These are phyloP conservation scores for Candida sp. DNA, from an alignment of 1,139 yeast genomes.

Conservation along the genomic window DNA sequence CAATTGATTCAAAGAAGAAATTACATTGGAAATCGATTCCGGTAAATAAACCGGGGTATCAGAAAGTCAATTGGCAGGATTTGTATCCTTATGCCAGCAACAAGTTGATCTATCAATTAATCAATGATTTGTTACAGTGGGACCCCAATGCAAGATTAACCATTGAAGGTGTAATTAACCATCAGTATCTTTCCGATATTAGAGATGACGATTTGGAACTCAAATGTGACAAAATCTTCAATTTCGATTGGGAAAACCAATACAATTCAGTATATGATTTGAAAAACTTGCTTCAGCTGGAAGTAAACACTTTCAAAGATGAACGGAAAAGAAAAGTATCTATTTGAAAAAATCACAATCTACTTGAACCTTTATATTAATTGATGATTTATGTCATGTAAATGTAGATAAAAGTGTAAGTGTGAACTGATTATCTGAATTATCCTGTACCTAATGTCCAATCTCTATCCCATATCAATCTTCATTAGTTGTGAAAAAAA, in stretches of 20 bases:
- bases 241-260: conserved; percentile 57
- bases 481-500: no score
- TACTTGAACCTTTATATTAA: no score
- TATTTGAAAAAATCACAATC: no score
- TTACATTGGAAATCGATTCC: conserved; percentile 29
- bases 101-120: conserved; percentile 40
- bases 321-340: no score
- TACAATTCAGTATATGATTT: conserved; percentile 35
- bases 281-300: conserved; percentile 42
- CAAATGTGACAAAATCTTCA: conserved; percentile 43
- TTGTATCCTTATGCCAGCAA: conserved; percentile 59
- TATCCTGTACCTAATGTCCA: no score
- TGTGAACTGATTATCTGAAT: no score
- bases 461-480: no score
- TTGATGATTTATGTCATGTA: no score
- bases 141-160: conserved; percentile 45
- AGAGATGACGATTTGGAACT: conserved; percentile 53
- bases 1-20: conserved; percentile 29
- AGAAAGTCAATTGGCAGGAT: conserved; percentile 41
- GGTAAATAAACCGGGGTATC: conserved; percentile 30
- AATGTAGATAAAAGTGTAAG: no score
- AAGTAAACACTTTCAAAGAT: conserved; percentile 27
- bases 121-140: conserved; percentile 59
- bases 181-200: conserved; percentile 45
- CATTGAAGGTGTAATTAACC: conserved; percentile 50